These are phyloP conservation scores for Leishmania arabica DNA, from an alignment of 208 protist genomes.

Conservation along the genomic window DNA sequence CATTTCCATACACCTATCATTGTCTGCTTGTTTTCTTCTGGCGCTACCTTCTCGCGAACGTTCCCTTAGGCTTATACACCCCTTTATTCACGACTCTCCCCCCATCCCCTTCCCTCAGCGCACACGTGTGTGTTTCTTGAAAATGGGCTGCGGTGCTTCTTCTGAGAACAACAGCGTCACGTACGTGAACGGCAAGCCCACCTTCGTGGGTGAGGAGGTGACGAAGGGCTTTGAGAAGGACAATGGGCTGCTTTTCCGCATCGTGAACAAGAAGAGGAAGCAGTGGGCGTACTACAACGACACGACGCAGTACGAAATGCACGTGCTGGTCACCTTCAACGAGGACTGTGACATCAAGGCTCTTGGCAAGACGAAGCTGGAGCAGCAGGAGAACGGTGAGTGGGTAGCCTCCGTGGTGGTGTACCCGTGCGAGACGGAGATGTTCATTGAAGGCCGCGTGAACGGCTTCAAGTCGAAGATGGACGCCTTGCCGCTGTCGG, in stretches of 20 bases:
- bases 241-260: slow-evolving; percentile 85
- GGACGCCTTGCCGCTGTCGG: slow-evolving; percentile 68
- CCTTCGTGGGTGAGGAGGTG: slow-evolving; percentile 69
- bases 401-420: slow-evolving; percentile 66
- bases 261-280: slow-evolving; percentile 78
- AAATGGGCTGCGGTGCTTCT: slow-evolving; percentile 82
- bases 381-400: slow-evolving; percentile 60
- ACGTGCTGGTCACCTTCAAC: slow-evolving; percentile 75
- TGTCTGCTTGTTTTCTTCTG: background rate
- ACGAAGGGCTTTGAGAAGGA: slow-evolving; percentile 75
- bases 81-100: background rate
- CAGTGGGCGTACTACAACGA: slow-evolving; percentile 93
- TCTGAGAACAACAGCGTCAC: slow-evolving; percentile 34
- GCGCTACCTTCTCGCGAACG: background rate
- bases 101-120: background rate
- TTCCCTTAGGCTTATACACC: background rate
- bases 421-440: slow-evolving; percentile 72
- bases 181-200: slow-evolving; percentile 75
- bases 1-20: background rate
- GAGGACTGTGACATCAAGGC: slow-evolving; percentile 78
- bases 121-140: slow-evolving; percentile 12
- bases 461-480: slow-evolving; percentile 84
- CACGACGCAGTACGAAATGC: slow-evolving; percentile 84
- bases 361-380: slow-evolving; percentile 68
- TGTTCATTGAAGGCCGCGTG: slow-evolving; percentile 84